Evolutionary conservation across 148 eudicot genomes (phyloP).

Genomic region (Hydrangea macrophylla): DNA sequence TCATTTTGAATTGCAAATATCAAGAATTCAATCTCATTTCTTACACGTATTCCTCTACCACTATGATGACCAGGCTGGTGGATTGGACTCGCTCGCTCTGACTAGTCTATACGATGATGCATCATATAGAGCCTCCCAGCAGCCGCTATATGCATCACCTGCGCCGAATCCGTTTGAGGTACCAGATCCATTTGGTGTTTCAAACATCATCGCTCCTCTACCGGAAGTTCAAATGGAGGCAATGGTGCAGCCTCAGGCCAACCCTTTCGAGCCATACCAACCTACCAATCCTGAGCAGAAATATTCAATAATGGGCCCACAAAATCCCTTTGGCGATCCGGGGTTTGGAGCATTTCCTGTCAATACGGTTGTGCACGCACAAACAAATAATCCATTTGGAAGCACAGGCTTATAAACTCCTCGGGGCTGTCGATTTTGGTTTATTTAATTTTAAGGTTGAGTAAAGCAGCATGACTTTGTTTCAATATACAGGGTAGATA

Average conservation of each 20-base stretch:
- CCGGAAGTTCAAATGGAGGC: conserved; percentile 65
- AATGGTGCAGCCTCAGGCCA: conserved; percentile 48
- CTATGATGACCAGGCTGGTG: conserved; percentile 69
- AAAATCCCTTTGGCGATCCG: conserved; percentile 50
- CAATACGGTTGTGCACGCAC: conserved; percentile 31
- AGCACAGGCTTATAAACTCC: too few relatives aligned
- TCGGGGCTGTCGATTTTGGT: too few relatives aligned
- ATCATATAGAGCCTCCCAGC: conserved; percentile 77
- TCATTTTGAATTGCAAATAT: too few relatives aligned
- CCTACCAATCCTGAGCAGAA: conserved; percentile 34
- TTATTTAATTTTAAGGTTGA: too few relatives aligned
- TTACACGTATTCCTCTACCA: background rate
- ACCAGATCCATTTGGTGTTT: conserved; percentile 73
- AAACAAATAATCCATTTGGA: conserved; percentile 42
- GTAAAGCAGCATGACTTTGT: too few relatives aligned
- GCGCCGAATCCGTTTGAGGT: conserved; percentile 88
- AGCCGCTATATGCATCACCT: conserved; percentile 67
- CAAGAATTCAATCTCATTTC: background rate
- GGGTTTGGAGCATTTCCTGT: conserved; percentile 50
- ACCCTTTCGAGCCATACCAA: conserved; percentile 71
- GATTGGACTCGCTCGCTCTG: conserved; percentile 83
- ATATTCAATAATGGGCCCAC: conserved; percentile 27
- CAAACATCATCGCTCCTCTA: conserved; percentile 53
- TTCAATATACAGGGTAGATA: too few relatives aligned
- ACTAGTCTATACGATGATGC: conserved; percentile 81